Evolutionary conservation across 164 flowering plant genomes (phyloP), one percentile per base, ranked within the genome.

Genomic region (Aristolochia fimbriata): DNA sequence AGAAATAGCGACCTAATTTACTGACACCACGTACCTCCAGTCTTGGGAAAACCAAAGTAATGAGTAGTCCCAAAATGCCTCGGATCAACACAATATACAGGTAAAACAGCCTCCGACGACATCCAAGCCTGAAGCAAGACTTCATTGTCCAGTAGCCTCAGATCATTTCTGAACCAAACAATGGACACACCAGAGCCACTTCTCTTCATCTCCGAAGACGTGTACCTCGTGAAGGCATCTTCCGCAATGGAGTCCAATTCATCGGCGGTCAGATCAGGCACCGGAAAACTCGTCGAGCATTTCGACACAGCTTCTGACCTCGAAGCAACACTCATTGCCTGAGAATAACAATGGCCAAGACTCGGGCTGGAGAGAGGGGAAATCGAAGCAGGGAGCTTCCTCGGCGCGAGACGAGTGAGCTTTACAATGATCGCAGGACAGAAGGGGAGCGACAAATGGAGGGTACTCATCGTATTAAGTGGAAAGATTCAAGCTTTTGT

Each of bases 101-200:
- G 96, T 77, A 92, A 82, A 19, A 92, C 65, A 15, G 65, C 63
- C 63, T 77, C 70, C 0, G 96, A 87, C 0, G 85, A 79, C 70
- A 31, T 59, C 98, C 98, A 92, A 25, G 96, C 98, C 46, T 58
- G 70, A 55, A 56, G 68, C 74, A 92, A 47, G 43, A 78, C 93
- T 67, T 85, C 93, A 67, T 92, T 92, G 65, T 92, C 98, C 78
- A 85, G 59, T 2, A 89, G 70, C 62, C 96, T 83, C 77, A 92
- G 71, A 67, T 92, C 98, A 60, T 89, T 92, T 61, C 98, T 77
- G 58, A 87, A 92, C 98, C 98, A 92, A 64, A 89, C 86, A 62
- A 92, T 81, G 51, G 87, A 78, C 15, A 76, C 75, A 46, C 96
- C 96, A 45, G 58, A 66, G 2, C 93, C 93, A 15, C 55, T 70